A percentile compares a stretch with the other conserved stretches of the same genome.
Conservation (phyloP, 2,329 filamentous ascomycete genomes). For the Microdochium bolleyi region DNA sequence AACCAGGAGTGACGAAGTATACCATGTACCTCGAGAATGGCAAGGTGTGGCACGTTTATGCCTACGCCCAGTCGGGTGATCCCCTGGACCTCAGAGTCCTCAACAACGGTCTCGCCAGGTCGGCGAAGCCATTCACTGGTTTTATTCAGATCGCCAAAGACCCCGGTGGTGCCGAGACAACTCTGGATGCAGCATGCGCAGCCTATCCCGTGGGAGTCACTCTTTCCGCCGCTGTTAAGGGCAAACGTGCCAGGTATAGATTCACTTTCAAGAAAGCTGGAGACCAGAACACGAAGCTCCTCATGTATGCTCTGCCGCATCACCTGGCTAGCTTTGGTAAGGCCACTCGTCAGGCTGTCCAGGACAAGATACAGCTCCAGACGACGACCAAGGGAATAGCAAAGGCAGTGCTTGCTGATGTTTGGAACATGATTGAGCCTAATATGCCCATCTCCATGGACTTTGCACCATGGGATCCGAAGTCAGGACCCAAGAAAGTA, state of each 20-base stretch:
- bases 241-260: slow-evolving; percentile 59
- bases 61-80: slow-evolving; percentile 48
- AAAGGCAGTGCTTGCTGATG: slow-evolving; percentile 61
- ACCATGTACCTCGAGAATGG: slow-evolving; percentile 64
- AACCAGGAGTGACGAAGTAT: slow-evolving; percentile 67
- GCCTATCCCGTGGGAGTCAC: slow-evolving; percentile 60
- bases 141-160: slow-evolving; percentile 79
- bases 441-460: slow-evolving; percentile 66
- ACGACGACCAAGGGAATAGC: slow-evolving; percentile 82
- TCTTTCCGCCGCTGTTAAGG: slow-evolving; percentile 55
- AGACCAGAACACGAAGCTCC: slow-evolving; percentile 46
- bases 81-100: slow-evolving; percentile 60
- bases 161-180: slow-evolving; percentile 51
- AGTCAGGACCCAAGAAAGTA: slow-evolving; percentile 32
- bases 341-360: slow-evolving; percentile 35
- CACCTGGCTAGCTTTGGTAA: slow-evolving; percentile 69
- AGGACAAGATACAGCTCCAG: slow-evolving; percentile 53
- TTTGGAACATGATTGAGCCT: slow-evolving; percentile 71
- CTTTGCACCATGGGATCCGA: slow-evolving; percentile 70
- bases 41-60: slow-evolving; percentile 74
- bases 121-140: slow-evolving; percentile 63
- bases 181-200: slow-evolving; percentile 71
- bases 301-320: slow-evolving; percentile 87
- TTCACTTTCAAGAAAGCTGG: slow-evolving; percentile 70
- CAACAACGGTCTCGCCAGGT: slow-evolving; percentile 57